These are phyloP conservation scores for Stephania yunnanensis DNA, from an alignment of 164 flowering plant genomes.

Conservation along the genomic window DNA sequence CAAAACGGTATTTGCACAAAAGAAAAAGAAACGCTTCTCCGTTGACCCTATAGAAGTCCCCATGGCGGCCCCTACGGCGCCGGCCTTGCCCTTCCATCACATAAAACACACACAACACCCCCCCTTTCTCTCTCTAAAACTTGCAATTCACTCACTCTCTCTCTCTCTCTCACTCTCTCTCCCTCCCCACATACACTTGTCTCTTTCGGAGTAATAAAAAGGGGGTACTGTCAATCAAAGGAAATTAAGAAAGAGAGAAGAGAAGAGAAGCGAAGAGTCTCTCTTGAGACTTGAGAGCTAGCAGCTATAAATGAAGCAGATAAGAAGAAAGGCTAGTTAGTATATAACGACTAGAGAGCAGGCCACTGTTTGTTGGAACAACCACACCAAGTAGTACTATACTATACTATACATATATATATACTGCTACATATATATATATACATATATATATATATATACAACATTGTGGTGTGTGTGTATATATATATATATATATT, in stretches of 20 bases:
- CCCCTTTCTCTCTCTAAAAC: conserved; percentile 10
- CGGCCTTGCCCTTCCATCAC: conserved; percentile 45
- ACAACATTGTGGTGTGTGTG: too few species aligned
- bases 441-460: too few species aligned
- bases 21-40: conserved; percentile 15
- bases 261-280: not conserved
- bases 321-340: conserved; percentile 11
- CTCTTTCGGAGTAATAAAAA: conserved; percentile 10
- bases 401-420: too few species aligned
- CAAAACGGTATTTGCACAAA: conserved; percentile 16
- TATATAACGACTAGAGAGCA: not conserved
- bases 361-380: conserved; percentile 1
- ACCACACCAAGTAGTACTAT: not conserved
- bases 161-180: conserved; percentile 13
- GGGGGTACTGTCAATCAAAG: conserved; percentile 9
- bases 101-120: conserved; percentile 1
- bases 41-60: conserved; percentile 57
- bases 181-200: not conserved
- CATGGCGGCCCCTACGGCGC: conserved; percentile 80
- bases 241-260: not conserved
- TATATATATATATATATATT: too few species aligned
- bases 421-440: too few species aligned
- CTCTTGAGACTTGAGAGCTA: not conserved
- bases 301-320: conserved; percentile 12
- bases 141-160: too few species aligned